phyloP scores from a whole-genome alignment of 805 yeast species.

The Kazachstania psychrophila region DNA sequence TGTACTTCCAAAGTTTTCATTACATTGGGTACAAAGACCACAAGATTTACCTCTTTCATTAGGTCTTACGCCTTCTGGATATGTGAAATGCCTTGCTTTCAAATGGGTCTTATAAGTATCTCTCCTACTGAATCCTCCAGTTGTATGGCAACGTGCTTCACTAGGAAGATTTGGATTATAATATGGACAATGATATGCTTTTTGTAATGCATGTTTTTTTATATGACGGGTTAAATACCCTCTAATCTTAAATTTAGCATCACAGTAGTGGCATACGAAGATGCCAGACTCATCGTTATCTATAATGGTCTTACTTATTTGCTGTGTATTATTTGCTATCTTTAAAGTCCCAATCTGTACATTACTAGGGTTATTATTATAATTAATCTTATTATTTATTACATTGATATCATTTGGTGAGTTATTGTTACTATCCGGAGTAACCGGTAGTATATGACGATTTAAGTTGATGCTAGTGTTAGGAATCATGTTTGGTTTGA shows the following conservation, averaged over 20 bases:
- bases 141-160: conserved; percentile 26
- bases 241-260: conserved; percentile 67
- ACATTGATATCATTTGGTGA: conserved; percentile 9
- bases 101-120: conserved; percentile 90
- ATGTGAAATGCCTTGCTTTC: conserved; percentile 77
- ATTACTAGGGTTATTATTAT: too few relatives aligned
- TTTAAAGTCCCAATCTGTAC: too few relatives aligned
- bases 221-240: conserved; percentile 88
- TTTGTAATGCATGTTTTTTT: conserved; percentile 75
- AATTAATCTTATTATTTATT: too few relatives aligned
- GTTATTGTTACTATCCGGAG: conserved; percentile 16
- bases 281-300: conserved; percentile 10
- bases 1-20: conserved; percentile 54
- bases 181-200: conserved; percentile 57
- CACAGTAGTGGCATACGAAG: conserved; percentile 64
- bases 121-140: conserved; percentile 83
- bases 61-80: conserved; percentile 76
- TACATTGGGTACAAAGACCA: conserved; percentile 79
- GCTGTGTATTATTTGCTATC: too few relatives aligned
- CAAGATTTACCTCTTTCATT: conserved; percentile 52
- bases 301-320: too few relatives aligned
- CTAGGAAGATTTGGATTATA: conserved; percentile 27
- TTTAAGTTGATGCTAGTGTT: too few relatives aligned
- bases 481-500: too few relatives aligned
- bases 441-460: conserved; percentile 10